phyloP scores from a whole-genome alignment of 1,284 basidiomycete genomes.

The Sporisorium reilianum region DNA sequence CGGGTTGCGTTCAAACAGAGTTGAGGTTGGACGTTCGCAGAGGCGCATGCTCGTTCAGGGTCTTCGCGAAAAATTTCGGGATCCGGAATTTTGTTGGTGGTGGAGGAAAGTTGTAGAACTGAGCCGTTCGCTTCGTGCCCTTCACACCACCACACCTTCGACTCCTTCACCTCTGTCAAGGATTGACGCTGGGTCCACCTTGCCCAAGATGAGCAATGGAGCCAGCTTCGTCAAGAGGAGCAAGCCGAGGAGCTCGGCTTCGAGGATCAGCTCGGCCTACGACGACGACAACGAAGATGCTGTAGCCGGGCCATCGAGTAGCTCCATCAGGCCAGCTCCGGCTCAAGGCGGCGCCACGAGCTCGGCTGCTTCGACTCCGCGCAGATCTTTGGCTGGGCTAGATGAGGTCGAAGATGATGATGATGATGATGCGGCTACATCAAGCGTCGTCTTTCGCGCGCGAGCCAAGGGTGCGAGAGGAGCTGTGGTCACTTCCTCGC shows the following conservation, averaged over 20 bases:
- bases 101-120: constrained; percentile 14
- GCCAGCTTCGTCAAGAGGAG: constrained; percentile 40
- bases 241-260: constrained; percentile 31
- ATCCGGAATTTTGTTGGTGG: constrained; percentile 14
- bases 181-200: neutral
- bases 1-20: neutral
- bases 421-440: neutral
- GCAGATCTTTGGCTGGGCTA: neutral
- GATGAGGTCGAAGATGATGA: constrained; percentile 17
- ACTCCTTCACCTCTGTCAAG: neutral
- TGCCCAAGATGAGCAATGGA: constrained; percentile 17
- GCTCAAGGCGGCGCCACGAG: neutral
- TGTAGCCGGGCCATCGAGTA: constrained; percentile 15
- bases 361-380: neutral
- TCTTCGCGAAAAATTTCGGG: constrained; percentile 18
- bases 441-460: constrained; percentile 28
- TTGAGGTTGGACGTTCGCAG: neutral
- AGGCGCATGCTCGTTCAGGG: neutral
- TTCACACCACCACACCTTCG: neutral
- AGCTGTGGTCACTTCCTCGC: constrained; percentile 7
- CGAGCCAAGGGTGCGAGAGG: constrained; percentile 18
- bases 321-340: neutral
- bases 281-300: constrained; percentile 15
- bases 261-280: constrained; percentile 25
- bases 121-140: constrained; percentile 1